These are phyloP conservation scores for Kalanchoe fedtschenkoi DNA, from an alignment of 164 flowering plant genomes.

Conservation along the genomic window DNA sequence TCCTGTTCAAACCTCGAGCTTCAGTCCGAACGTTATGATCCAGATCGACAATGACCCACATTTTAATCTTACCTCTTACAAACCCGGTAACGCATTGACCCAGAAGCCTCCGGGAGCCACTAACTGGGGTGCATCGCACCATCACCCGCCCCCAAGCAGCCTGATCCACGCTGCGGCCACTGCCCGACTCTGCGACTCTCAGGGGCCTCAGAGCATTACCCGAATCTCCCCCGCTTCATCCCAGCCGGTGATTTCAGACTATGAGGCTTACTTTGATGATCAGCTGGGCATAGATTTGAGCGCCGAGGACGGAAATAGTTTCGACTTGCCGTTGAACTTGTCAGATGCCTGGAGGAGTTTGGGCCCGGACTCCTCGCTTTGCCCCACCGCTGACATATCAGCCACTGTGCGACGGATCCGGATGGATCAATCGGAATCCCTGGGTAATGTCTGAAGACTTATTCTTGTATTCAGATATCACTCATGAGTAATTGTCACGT, in stretches of 20 bases:
- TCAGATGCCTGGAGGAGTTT: neutral
- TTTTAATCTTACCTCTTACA: neutral
- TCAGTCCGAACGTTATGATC: neutral
- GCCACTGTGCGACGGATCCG: neutral
- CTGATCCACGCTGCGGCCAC: too few species aligned
- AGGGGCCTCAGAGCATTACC: neutral
- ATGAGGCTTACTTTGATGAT: neutral
- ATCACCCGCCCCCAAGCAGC: too few species aligned
- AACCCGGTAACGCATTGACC: neutral
- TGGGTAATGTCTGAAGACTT: too few species aligned
- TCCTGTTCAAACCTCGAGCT: neutral
- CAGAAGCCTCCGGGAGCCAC: too few species aligned
- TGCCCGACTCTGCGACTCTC: neutral
- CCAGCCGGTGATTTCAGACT: conserved; percentile 1
- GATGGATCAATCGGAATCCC: too few species aligned
- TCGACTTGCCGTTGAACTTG: neutral
- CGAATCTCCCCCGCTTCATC: neutral
- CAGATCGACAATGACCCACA: neutral
- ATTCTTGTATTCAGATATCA: too few species aligned
- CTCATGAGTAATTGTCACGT: too few species aligned
- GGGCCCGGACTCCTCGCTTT: neutral
- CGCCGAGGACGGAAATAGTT: neutral
- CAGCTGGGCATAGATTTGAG: neutral
- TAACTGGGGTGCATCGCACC: too few species aligned
- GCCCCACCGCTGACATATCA: neutral